Percentiles rank a stretch among this genome's conserved stretches.
These are phyloP conservation scores for Terana coerulea DNA, from an alignment of 768 basidiomycete species.

Conservation along the genomic window DNA sequence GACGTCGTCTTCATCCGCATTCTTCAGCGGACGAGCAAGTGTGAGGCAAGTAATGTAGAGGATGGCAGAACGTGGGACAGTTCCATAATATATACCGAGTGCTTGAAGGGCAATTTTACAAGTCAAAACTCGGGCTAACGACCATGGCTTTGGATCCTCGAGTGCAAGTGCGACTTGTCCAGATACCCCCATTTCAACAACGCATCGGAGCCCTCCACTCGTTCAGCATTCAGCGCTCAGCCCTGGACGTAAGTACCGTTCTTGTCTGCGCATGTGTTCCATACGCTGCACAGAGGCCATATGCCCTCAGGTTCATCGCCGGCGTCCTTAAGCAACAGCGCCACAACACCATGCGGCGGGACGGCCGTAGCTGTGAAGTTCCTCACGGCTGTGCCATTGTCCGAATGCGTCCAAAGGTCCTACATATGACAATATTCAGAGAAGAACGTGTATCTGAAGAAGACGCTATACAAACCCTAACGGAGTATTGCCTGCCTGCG, in stretches of 20 bases:
- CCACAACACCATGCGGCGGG: slow-evolving; percentile 67
- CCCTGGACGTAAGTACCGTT: slow-evolving; percentile 44
- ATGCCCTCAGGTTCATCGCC: slow-evolving; percentile 62
- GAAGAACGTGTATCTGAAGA: background rate
- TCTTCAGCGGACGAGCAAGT: too few relatives aligned
- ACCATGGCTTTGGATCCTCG: too few relatives aligned
- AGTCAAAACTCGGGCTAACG: too few relatives aligned
- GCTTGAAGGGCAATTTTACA: too few relatives aligned
- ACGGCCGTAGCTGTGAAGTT: slow-evolving; percentile 55
- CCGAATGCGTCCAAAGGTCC: slow-evolving; percentile 73
- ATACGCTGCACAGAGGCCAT: slow-evolving; percentile 52
- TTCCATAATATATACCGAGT: too few relatives aligned
- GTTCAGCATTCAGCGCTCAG: background rate
- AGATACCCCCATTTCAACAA: too few relatives aligned
- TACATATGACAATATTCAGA: slow-evolving; percentile 21
- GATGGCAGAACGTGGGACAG: too few relatives aligned
- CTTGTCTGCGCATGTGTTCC: slow-evolving; percentile 55
- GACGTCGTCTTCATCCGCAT: too few relatives aligned
- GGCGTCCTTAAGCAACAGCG: slow-evolving; percentile 59
- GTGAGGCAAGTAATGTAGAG: too few relatives aligned
- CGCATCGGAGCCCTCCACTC: too few relatives aligned
- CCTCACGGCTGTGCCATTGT: slow-evolving; percentile 63
- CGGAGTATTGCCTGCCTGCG: slow-evolving; percentile 60
- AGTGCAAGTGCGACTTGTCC: too few relatives aligned
- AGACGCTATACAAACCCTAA: slow-evolving; percentile 43